phyloP scores from a whole-genome alignment of 2,329 filamentous ascomycete species.

The Pezicula carpinea region DNA sequence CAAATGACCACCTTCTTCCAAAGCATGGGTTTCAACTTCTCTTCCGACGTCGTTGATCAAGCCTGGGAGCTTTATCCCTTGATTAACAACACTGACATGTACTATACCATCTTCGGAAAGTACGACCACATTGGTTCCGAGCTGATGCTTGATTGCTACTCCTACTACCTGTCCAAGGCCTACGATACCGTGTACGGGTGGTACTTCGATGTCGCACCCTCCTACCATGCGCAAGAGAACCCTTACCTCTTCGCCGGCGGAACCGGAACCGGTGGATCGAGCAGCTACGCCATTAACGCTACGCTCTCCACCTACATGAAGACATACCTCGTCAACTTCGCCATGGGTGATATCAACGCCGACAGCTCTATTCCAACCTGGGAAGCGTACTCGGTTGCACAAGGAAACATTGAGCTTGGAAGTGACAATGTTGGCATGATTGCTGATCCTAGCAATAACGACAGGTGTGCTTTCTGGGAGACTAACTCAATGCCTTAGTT shows the following conservation, averaged over 20 bases:
- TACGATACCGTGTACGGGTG: neutral
- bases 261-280: constrained; percentile 1
- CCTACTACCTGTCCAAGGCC: constrained; percentile 1
- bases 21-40: neutral
- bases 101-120: constrained; percentile 5
- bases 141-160: neutral
- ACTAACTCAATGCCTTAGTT: neutral
- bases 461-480: constrained; percentile 1
- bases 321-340: constrained; percentile 2
- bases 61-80: constrained; percentile 1
- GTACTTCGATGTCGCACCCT: constrained; percentile 3
- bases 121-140: constrained; percentile 1
- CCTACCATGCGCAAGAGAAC: constrained; percentile 3
- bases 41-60: neutral
- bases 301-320: constrained; percentile 1
- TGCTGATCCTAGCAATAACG: constrained; percentile 1
- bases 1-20: constrained; percentile 2
- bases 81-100: constrained; percentile 4
- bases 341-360: constrained; percentile 1
- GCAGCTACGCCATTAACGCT: constrained; percentile 1
- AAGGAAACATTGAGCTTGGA: constrained; percentile 1
- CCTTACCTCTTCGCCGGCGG: constrained; percentile 3
- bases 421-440: constrained; percentile 2
- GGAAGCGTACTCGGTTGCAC: neutral
- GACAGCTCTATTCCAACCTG: constrained; percentile 1